Percentiles rank a stretch among this genome's conserved stretches.
Evolutionary conservation across 2,329 filamentous ascomycete genomes (phyloP).

Genomic region (Colletotrichum lupini): DNA sequence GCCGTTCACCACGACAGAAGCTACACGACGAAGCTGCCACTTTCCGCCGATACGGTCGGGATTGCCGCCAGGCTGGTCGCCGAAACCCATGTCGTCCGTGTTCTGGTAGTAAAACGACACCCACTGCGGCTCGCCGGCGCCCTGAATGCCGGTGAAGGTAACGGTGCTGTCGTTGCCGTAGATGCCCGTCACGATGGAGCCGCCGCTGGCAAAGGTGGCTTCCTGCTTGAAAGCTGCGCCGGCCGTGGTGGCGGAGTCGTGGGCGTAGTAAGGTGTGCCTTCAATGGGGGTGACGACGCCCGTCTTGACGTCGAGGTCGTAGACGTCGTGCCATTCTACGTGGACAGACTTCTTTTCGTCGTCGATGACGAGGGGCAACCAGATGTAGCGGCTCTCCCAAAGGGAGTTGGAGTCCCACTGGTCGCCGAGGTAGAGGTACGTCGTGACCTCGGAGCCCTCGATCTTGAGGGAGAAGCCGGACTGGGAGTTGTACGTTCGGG

Average conservation of each 20-base stretch:
- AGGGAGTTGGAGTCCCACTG: slow-evolving; percentile 63
- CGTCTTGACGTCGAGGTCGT: slow-evolving; percentile 62
- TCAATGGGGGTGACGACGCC: slow-evolving; percentile 58
- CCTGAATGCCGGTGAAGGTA: slow-evolving; percentile 54
- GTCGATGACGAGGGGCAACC: slow-evolving; percentile 64
- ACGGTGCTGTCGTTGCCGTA: slow-evolving; percentile 63
- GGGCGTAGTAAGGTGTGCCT: slow-evolving; percentile 58
- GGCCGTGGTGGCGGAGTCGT: slow-evolving; percentile 50
- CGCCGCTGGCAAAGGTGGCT: slow-evolving; percentile 59
- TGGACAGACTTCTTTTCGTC: slow-evolving; percentile 59
- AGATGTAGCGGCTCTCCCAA: slow-evolving; percentile 67
- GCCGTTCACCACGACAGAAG: slow-evolving; percentile 69
- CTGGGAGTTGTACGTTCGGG: slow-evolving; percentile 62
- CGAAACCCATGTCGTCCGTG: slow-evolving; percentile 71
- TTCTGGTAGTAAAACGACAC: slow-evolving; percentile 68
- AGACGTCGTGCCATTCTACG: slow-evolving; percentile 64
- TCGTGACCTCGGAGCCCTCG: slow-evolving; percentile 59
- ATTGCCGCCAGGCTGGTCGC: slow-evolving; percentile 63
- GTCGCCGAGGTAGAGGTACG: slow-evolving; percentile 61
- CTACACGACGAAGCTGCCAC: slow-evolving; percentile 70
- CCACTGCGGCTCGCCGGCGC: slow-evolving; percentile 62
- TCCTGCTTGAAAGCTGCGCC: slow-evolving; percentile 62
- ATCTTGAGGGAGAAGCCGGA: slow-evolving; percentile 61
- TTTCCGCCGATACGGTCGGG: slow-evolving; percentile 69
- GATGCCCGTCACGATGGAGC: slow-evolving; percentile 61